These are phyloP conservation scores for Juglanconis sp. DNA, from an alignment of 2,329 filamentous ascomycete genomes.

Conservation along the genomic window DNA sequence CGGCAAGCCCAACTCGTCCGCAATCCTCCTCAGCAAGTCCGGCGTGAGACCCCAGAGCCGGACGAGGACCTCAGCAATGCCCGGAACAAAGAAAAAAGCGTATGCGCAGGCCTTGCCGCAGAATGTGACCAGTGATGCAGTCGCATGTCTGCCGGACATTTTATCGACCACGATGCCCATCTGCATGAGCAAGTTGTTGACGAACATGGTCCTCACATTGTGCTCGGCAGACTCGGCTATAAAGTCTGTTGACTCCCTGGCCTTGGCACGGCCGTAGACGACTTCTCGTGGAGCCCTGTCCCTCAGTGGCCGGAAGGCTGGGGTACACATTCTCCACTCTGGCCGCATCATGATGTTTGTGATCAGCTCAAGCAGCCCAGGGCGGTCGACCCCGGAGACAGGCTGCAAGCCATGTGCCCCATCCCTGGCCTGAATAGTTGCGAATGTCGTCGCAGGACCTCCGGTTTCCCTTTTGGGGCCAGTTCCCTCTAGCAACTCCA, in stretches of 20 bases:
- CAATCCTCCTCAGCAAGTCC: constrained; percentile 66
- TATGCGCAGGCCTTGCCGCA: constrained; percentile 89
- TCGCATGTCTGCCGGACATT: constrained; percentile 72
- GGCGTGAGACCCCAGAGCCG: constrained; percentile 74
- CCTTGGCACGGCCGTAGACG: constrained; percentile 47
- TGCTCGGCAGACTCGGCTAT: constrained; percentile 71
- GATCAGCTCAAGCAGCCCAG: constrained; percentile 73
- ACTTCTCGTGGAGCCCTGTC: constrained; percentile 51
- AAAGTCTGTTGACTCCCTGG: constrained; percentile 64
- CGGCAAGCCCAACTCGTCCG: constrained; percentile 65
- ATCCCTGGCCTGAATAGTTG: constrained; percentile 20
- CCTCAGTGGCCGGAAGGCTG: constrained; percentile 60
- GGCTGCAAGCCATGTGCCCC: constrained; percentile 58
- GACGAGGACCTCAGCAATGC: constrained; percentile 77
- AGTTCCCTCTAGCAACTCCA: constrained; percentile 77
- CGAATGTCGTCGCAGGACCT: constrained; percentile 17
- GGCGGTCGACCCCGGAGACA: constrained; percentile 79
- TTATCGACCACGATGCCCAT: constrained; percentile 86
- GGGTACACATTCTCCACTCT: constrained; percentile 78
- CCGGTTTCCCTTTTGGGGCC: constrained; percentile 23
- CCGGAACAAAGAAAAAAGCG: constrained; percentile 88
- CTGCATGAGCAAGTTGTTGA: constrained; percentile 76
- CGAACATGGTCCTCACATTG: constrained; percentile 84
- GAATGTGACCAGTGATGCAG: constrained; percentile 71
- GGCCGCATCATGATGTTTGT: constrained; percentile 81